Evolutionary conservation across 1,139 yeast species (phyloP), one percentile per base, ranked within the genome.

Genomic region (Entelexis paramagnoliae): DNA sequence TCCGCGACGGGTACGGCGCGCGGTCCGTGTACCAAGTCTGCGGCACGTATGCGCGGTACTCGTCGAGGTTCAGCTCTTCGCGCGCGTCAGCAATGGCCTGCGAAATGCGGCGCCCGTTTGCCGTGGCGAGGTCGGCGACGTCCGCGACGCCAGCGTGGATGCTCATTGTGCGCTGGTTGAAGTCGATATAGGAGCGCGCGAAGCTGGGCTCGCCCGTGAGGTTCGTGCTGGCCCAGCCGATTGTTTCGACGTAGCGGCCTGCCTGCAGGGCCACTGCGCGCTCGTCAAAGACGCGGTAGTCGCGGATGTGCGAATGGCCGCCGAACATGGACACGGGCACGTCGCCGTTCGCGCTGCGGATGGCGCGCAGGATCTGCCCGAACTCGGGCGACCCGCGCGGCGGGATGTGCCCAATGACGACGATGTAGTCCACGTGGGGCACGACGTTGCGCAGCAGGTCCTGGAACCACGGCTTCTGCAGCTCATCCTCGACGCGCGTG

Each of bases 261-360:
- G 95, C 84, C 67, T 89, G 95, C 28, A 91, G 66, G 0, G 82
- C 96, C 0, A 86, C 79, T 30, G 93, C 77, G 51, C 70, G 71
- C 1, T 71, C 68, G 64, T 91, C 98, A 55, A 79, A 73, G 5
- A 79, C 71, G 6, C 77, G 74, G 65, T 82, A 89, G 67, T 91
- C 97, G 57, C 98, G 73, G 36, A 91, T 80, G 65, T 91, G 98
- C 40, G 94, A 81, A 67, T 91, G 98, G 0, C 97, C 98, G 0
- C 97, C 97, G 65, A 91, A 81, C 63, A 84, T 84, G 63, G 87
- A 95, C 49, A 91, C 84, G 1, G 81, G 73, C 0, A 76, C 74
- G 28, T 72, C 63, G 2, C 94, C 89, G 62, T 77, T 82, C 36
- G 66, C 71, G 22, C 64, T 56, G 51, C 97, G 74, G 41, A 91